Percentiles rank a stretch among this genome's conserved stretches.
These are phyloP conservation scores for Lophiostoma macrostomum DNA, from an alignment of 495 filamentous ascomycete genomes.

Conservation along the genomic window DNA sequence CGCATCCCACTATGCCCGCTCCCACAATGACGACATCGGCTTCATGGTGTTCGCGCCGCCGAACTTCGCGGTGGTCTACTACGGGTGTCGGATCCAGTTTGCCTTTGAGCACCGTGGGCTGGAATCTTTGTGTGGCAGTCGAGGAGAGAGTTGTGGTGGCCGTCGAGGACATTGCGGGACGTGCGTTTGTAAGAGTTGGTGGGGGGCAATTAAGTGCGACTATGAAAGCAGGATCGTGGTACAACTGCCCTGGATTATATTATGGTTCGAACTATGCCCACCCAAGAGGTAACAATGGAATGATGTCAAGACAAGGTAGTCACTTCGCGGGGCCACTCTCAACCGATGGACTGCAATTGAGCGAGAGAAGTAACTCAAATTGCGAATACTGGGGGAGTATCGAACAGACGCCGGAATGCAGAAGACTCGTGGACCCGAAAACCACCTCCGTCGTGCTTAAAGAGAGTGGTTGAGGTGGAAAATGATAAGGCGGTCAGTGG, in stretches of 20 bases:
- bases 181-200: slow-evolving; percentile 8
- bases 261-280: no score
- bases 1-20: slow-evolving; percentile 85
- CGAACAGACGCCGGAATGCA: not conserved
- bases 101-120: not conserved
- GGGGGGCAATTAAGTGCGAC: no score
- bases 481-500: not conserved
- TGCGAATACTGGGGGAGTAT: no score
- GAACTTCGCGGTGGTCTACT: slow-evolving; percentile 30
- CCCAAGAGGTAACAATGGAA: no score
- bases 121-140: slow-evolving; percentile 11
- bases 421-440: not conserved
- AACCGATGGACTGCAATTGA: no score
- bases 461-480: not conserved
- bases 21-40: slow-evolving; percentile 84
- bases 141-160: slow-evolving; percentile 6
- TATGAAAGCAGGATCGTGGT: no score
- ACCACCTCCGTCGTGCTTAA: not conserved
- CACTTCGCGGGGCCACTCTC: no score
- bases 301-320: no score
- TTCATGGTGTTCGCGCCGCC: slow-evolving; percentile 42
- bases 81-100: not conserved
- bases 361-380: no score
- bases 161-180: not conserved
- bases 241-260: no score